Conservation (phyloP, 805 yeast species). For the Candida railenensis region DNA sequence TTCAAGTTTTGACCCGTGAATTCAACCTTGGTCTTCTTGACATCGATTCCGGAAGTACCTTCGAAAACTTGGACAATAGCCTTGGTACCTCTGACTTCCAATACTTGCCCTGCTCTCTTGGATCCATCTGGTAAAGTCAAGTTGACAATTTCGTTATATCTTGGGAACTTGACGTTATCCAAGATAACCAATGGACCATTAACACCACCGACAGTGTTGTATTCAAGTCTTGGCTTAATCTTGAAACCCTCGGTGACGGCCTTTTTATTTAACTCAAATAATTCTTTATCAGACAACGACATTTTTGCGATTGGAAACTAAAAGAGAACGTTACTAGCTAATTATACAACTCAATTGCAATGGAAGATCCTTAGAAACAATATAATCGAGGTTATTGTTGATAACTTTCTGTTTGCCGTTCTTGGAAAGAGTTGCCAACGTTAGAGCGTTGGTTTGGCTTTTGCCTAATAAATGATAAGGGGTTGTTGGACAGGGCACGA, state of each 20-base stretch:
- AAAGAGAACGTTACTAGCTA: not conserved
- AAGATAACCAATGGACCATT: slow-evolving; percentile 93
- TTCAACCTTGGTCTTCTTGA: slow-evolving; percentile 94
- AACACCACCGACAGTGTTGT: slow-evolving; percentile 97
- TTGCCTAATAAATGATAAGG: slow-evolving; percentile 3
- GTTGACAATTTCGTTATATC: slow-evolving; percentile 95
- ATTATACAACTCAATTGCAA: not conserved
- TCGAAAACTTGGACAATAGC: slow-evolving; percentile 99
- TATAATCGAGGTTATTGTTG: not conserved
- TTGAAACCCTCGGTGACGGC: slow-evolving; percentile 92
- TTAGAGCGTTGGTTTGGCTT: not conserved
- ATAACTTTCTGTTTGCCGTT: not conserved
- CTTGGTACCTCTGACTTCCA: slow-evolving; percentile 95
- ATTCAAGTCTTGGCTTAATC: slow-evolving; percentile 85
- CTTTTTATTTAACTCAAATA: slow-evolving; percentile 78
- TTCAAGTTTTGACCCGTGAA: slow-evolving; percentile 93
- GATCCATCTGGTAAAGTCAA: slow-evolving; percentile 96
- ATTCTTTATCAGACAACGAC: slow-evolving; percentile 40
- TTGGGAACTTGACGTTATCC: slow-evolving; percentile 50
- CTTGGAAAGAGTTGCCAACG: no score
- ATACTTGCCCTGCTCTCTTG: slow-evolving; percentile 93
- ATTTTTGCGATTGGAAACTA: not conserved
- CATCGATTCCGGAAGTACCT: slow-evolving; percentile 99
- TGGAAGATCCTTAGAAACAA: not conserved
- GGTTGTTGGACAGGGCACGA: slow-evolving; percentile 4